Base-by-base conservation (phyloP, 108 stramenopile species). In the Skeletonema tropicum region DNA sequence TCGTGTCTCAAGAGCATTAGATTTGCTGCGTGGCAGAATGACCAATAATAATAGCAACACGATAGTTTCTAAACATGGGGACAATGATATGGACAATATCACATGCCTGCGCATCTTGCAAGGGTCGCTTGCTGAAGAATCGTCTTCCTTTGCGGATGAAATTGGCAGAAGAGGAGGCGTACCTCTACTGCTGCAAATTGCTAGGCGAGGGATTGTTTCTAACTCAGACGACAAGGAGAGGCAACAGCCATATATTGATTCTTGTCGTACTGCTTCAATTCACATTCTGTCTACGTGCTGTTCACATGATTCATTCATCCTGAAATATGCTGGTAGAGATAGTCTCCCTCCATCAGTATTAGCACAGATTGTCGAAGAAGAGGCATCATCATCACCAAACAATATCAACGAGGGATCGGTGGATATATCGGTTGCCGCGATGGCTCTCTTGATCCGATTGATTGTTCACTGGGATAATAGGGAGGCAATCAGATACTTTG, bases 381-480 rank as follows among this genome's bases (percentile, higher is more conserved):
- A 93, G 65, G 66, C 42, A 10, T 63, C 60, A 39, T 39, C 86
- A 45, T 75, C 87, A 45, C 71, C 65, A 9, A 32, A 45, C 55
- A 39, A 74, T 17, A 41, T 55, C 30, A 35, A 63, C n/a, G 66
- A 68, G 8, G 76, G 84, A 58, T 77, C 69, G n/a, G n/a, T 62
- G 1, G 80, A 89, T 64, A 64, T 86, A 2, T 70, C 81, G 25
- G 64, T 88, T 19, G 87, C 83, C 21, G 52, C 82, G 26, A 70
- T 93, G 73, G 89, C 92, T n/a, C 67, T 92, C 36, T 79, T 74
- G 61, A 57, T 91, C 11, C 80, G 92, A 11, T 68, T 91, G 2
- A 85, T 92, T 55, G 75, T 92, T 45, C 90, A 92, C 66, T 79
- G 85, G 62, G 88, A 95, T 79, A 83, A 87, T 39, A 76, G 83